A percentile compares a stretch with the other conserved stretches of the same genome.
These are phyloP conservation scores for Astraeus odoratus DNA, from an alignment of 768 basidiomycete genomes.

Conservation along the genomic window DNA sequence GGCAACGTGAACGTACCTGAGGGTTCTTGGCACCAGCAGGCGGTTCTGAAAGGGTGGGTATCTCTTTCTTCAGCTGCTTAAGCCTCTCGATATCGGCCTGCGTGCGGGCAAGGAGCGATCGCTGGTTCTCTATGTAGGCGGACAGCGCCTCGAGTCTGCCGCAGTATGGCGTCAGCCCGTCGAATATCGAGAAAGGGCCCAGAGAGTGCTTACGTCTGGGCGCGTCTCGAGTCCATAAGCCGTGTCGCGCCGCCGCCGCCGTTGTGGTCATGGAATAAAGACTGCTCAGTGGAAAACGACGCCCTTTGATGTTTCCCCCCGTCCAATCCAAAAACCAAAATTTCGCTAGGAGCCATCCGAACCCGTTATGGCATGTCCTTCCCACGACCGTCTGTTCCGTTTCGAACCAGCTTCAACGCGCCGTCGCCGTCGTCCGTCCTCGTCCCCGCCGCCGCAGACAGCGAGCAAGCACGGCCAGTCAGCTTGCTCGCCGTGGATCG, in stretches of 20 bases:
- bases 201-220: constrained; percentile 25
- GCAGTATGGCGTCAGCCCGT: constrained; percentile 1
- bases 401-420: no score
- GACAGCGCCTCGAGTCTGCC: constrained; percentile 51
- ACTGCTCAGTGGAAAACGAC: constrained; percentile 5
- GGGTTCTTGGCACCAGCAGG: constrained; percentile 27
- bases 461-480: no score
- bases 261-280: constrained; percentile 32
- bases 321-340: constrained; percentile 10
- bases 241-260: constrained; percentile 12
- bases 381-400: constrained; percentile 14
- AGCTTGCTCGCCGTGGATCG: constrained; percentile 9
- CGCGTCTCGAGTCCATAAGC: constrained; percentile 27
- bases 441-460: no score
- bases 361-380: constrained; percentile 14
- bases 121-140: constrained; percentile 57
- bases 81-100: constrained; percentile 57
- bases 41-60: constrained; percentile 28
- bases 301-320: constrained; percentile 7
- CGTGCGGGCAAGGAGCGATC: constrained; percentile 49
- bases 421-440: no score
- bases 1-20: constrained; percentile 25
- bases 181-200: background rate
- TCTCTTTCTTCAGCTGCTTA: constrained; percentile 35
- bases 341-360: constrained; percentile 12